phyloP scores from a whole-genome alignment of 768 basidiomycete genomes.

The Russula emetica region DNA sequence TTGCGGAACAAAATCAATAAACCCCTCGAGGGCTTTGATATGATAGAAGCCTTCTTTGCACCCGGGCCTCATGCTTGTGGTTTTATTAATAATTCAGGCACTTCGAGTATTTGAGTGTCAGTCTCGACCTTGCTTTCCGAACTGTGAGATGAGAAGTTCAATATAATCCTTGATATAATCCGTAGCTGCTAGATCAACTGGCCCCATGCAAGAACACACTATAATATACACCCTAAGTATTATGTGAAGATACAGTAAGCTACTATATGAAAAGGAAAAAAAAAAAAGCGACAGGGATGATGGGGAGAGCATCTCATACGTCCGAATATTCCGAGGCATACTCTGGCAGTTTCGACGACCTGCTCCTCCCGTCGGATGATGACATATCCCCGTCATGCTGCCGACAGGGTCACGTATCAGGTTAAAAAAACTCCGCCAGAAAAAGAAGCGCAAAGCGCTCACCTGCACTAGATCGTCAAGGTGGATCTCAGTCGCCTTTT shows the following conservation, averaged over 20 bases:
- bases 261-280: not conserved
- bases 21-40: too few relatives aligned
- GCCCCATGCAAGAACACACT: not conserved
- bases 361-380: not conserved
- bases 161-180: not conserved
- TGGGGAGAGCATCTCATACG: not conserved
- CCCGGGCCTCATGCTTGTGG: too few relatives aligned
- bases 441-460: not conserved
- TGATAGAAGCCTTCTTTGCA: too few relatives aligned
- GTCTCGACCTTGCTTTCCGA: too few relatives aligned
- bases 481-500: slow-evolving; percentile 11
- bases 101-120: too few relatives aligned
- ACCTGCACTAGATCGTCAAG: not conserved
- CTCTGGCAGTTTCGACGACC: not conserved
- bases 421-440: not conserved
- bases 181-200: not conserved
- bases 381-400: not conserved
- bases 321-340: not conserved
- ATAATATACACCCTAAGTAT: not conserved
- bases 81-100: too few relatives aligned
- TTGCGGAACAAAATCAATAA: too few relatives aligned
- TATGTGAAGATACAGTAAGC: not conserved
- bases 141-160: too few relatives aligned
- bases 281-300: too few relatives aligned
- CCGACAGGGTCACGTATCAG: not conserved